Base-by-base conservation (phyloP, 495 filamentous ascomycete species). In the Chaetomium tenue region DNA sequence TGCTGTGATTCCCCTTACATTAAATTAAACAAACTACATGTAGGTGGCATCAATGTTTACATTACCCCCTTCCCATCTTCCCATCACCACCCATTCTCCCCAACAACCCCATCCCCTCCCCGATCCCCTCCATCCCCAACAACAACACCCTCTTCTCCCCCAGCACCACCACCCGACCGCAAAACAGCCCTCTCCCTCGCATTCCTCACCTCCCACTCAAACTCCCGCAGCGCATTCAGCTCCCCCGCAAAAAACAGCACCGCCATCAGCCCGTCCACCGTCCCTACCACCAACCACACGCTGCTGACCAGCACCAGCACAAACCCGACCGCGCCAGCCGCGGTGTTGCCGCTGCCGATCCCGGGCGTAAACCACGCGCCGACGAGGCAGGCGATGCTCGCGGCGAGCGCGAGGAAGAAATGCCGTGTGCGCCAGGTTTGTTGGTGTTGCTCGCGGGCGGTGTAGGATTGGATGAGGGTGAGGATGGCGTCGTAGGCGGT, bases 141-240 rank as follows among this genome's bases (percentile, higher is more conserved):
- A 22, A 16, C 64, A 37, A 26, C 55, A 1, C 44, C 44, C n/a
- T n/a, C n/a, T n/a, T n/a, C n/a, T n/a, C n/a, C n/a, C n/a, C 28
- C 64, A 37, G 28, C 55, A 2, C 46, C 46, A 7, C n/a, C 50
- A 22, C 52, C 60, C 18, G 8, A 18, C 8, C 1, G 13, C 23
- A 18, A 23, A 69, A 69, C 13, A 60, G 20, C n/a, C 22, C 4
- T 60, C 11, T 73, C 12, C 71, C 53, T 76, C 86, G 88, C 88
- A 76, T 89, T 94, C 57, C 77, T 76, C 16, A 98, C 87, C 78
- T 98, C 95, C 89, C 92, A 96, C 70, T 94, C 87, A 77, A 97
- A 98, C 78, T 98, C 94, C 68, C 86, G 89, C n/a, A 98, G 77
- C 16, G 91, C 87, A 64, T 91, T 80, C 63, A 96, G 66, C 77